Evolutionary conservation across 2,329 filamentous ascomycete species (phyloP).

Genomic region (Piedraia hortae): DNA sequence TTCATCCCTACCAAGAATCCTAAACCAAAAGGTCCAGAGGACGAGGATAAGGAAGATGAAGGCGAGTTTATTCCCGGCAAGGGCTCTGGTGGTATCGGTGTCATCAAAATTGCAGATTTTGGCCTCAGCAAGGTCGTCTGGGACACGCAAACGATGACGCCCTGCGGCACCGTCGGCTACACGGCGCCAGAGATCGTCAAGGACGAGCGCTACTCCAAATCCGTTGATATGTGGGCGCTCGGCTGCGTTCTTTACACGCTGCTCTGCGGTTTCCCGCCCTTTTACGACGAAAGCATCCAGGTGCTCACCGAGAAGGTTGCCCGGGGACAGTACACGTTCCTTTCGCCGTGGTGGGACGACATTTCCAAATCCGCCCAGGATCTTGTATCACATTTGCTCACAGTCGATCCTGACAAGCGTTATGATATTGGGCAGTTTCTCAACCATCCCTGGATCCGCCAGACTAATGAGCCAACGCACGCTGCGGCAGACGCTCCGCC

Average conservation of each 20-base stretch:
- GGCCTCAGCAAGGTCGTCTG: conserved; percentile 93
- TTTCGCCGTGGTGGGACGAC: conserved; percentile 98
- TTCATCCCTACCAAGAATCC: conserved; percentile 55
- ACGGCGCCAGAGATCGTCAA: conserved; percentile 97
- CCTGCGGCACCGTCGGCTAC: conserved; percentile 95
- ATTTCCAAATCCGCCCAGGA: conserved; percentile 90
- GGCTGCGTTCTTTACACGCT: conserved; percentile 93
- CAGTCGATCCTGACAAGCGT: conserved; percentile 81
- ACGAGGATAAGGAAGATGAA: conserved; percentile 93
- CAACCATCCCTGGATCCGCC: conserved; percentile 74
- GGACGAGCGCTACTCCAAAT: conserved; percentile 95
- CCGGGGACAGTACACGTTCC: conserved; percentile 83
- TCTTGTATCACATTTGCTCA: conserved; percentile 72
- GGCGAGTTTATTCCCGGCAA: conserved; percentile 66
- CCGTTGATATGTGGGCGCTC: conserved; percentile 96
- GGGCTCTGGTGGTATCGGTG: conserved; percentile 71
- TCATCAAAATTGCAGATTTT: conserved; percentile 95
- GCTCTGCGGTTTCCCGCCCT: conserved; percentile 89
- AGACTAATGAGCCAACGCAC: conserved; percentile 37
- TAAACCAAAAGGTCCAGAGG: conserved; percentile 57
- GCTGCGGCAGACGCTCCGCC: conserved; percentile 42
- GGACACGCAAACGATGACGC: conserved; percentile 96
- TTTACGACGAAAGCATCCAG: conserved; percentile 95
- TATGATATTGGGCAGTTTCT: conserved; percentile 86
- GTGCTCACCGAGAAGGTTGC: conserved; percentile 94